Evolutionary conservation across 148 eudicot genomes (phyloP), one percentile per base, ranked within the genome.

Genomic region (Rhododendron ovatum): DNA sequence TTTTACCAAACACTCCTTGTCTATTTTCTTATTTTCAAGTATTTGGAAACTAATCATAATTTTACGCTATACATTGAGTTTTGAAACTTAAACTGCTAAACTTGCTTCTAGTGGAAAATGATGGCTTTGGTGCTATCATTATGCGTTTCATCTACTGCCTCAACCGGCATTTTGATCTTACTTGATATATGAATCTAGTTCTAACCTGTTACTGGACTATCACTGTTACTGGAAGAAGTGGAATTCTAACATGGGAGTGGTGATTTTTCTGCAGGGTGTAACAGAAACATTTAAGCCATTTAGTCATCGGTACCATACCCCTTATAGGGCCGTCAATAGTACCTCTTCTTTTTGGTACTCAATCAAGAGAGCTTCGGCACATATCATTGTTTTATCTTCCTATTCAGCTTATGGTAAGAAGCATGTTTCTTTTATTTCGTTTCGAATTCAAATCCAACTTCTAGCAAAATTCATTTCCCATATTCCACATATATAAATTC

Each of bases 281-380:
- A 87, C 81, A 0, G 71, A 61, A 73, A 92, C 93, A 45, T 92
- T 90, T 74, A 92, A 91, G 87, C 94, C 93, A 24, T 91, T 82
- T 84, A 78, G 80, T 8, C 89, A 89, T 73, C 85, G 93, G 51
- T 92, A 87, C 78, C 89, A 83, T 50, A 85, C 87, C 71, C 94
- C 94, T 10, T 91, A 90, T 17, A 82, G 30, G 82, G 90, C 91
- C 5, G 90, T 93, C 30, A 73, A 84, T 11, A 92, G 94, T 81
- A 89, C 90, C 37, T 37, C 89, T 67, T 91, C 90, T 11, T 57
- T 89, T 43, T 92, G 92, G 92, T 92, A 90, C 81, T 90, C 92
- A 26, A 90, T 90, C 81, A 90, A 90, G 88, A 87, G 92, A 81
- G 90, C 88, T 57, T 85, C 94, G 2, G 90, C 94, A 11, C 79